Conservation (phyloP, 768 basidiomycete genomes). For the Tulasnella sp. region DNA sequence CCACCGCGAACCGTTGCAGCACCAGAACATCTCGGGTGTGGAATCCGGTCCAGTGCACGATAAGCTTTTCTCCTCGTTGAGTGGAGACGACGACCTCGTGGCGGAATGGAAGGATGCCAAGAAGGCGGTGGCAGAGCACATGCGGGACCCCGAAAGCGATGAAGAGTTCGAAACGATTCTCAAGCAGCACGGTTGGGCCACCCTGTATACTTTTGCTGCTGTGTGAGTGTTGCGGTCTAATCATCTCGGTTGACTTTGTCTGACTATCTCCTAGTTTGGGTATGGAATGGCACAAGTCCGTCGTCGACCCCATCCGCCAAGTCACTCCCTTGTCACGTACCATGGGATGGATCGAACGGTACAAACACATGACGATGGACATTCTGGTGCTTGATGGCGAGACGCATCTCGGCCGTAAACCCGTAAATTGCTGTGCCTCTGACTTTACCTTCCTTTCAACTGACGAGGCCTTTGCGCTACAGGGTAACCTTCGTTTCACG, state of each 20-base stretch:
- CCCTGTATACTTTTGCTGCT: conserved; percentile 32
- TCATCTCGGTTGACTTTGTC: background rate
- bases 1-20: conserved; percentile 17
- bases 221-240: conserved; percentile 27
- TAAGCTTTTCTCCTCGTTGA: background rate
- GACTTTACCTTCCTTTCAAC: background rate
- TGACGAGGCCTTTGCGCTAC: background rate
- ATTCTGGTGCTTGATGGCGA: conserved; percentile 34
- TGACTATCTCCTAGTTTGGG: conserved; percentile 26
- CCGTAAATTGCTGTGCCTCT: conserved; percentile 13
- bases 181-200: conserved; percentile 30
- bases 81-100: conserved; percentile 20
- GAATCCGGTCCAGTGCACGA: background rate
- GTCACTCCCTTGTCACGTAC: conserved; percentile 29
- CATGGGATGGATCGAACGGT: conserved; percentile 34
- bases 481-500: conserved; percentile 27
- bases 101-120: conserved; percentile 25
- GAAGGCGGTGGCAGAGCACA: conserved; percentile 9
- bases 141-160: conserved; percentile 22
- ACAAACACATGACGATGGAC: conserved; percentile 26
- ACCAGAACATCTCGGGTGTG: background rate
- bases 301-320: conserved; percentile 30
- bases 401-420: conserved; percentile 31
- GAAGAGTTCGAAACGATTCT: conserved; percentile 28
- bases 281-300: conserved; percentile 35